A percentile compares a stretch with the other conserved stretches of the same genome.
phyloP scores from a whole-genome alignment of 805 yeast species.

The Cyberlindnera subsufficiens region DNA sequence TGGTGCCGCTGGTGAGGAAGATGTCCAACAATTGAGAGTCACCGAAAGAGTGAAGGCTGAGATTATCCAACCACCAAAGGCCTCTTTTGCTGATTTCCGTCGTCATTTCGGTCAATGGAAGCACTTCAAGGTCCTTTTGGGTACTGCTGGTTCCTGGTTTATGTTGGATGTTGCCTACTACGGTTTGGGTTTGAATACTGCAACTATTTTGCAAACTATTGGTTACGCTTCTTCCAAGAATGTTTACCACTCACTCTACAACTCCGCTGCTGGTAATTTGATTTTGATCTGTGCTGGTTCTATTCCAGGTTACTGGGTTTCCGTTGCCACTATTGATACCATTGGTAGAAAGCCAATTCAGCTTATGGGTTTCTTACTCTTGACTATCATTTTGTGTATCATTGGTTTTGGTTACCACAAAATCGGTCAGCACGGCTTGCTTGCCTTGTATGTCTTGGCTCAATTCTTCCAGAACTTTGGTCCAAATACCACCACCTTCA shows the following conservation, averaged over 20 bases:
- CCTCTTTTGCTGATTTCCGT: constrained; percentile 69
- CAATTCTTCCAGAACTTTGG: constrained; percentile 92
- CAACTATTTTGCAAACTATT: constrained; percentile 72
- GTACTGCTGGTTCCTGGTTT: constrained; percentile 93
- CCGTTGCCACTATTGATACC: constrained; percentile 74
- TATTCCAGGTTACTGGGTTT: constrained; percentile 88
- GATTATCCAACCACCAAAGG: constrained; percentile 64
- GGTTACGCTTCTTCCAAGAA: constrained; percentile 74
- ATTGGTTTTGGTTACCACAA: constrained; percentile 83
- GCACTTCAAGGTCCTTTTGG: constrained; percentile 71
- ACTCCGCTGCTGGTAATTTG: constrained; percentile 87
- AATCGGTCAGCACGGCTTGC: constrained; percentile 56
- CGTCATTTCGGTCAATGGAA: constrained; percentile 80
- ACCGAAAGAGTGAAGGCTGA: constrained; percentile 49
- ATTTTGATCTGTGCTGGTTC: constrained; percentile 93
- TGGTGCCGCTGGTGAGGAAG: constrained; percentile 44
- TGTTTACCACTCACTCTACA: constrained; percentile 64
- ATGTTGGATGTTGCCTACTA: constrained; percentile 85
- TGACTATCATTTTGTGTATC: constrained; percentile 68
- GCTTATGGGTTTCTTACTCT: constrained; percentile 63
- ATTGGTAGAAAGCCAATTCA: constrained; percentile 86
- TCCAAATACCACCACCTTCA: constrained; percentile 88
- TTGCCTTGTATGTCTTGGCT: constrained; percentile 71
- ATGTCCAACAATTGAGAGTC: constrained; percentile 38
- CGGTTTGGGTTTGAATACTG: constrained; percentile 81